Percentiles rank a stretch among this genome's conserved stretches.
These are phyloP conservation scores for Epichloe bromicola DNA, from an alignment of 2,329 filamentous ascomycete genomes.

Conservation along the genomic window DNA sequence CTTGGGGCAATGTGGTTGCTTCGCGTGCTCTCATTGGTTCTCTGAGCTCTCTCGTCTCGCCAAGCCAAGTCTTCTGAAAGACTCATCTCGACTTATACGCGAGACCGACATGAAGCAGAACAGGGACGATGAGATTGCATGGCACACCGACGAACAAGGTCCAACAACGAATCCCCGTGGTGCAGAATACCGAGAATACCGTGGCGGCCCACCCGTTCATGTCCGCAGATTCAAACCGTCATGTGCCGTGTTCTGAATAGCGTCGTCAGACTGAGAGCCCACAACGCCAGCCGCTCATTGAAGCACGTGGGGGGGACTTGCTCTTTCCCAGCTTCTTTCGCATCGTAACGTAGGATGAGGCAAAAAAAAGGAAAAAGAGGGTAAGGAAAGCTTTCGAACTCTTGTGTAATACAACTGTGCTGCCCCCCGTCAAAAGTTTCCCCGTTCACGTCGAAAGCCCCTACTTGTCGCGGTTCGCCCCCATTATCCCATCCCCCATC, in stretches of 20 bases:
- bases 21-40: too few species aligned
- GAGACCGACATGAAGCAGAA: too few species aligned
- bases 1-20: too few species aligned
- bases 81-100: too few species aligned
- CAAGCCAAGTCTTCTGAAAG: too few species aligned
- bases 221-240: slow-evolving; percentile 6
- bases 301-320: slow-evolving; percentile 13
- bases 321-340: not conserved
- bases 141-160: slow-evolving; percentile 16
- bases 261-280: not conserved
- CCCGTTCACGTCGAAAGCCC: not conserved
- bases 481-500: not conserved
- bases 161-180: slow-evolving; percentile 18
- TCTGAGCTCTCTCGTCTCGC: too few species aligned
- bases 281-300: slow-evolving; percentile 1
- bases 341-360: not conserved
- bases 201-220: slow-evolving; percentile 7
- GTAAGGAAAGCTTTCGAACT: not conserved
- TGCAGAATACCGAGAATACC: slow-evolving; percentile 14
- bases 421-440: too few species aligned
- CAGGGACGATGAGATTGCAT: too few species aligned
- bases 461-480: not conserved
- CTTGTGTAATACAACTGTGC: too few species aligned
- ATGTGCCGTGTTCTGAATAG: slow-evolving; percentile 6
- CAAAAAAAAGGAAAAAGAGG: not conserved